A percentile compares a stretch with the other conserved stretches of the same genome.
Conservation (phyloP, 225 moss, liverwort and hornwort genomes). For the Sphagnum contortum region DNA sequence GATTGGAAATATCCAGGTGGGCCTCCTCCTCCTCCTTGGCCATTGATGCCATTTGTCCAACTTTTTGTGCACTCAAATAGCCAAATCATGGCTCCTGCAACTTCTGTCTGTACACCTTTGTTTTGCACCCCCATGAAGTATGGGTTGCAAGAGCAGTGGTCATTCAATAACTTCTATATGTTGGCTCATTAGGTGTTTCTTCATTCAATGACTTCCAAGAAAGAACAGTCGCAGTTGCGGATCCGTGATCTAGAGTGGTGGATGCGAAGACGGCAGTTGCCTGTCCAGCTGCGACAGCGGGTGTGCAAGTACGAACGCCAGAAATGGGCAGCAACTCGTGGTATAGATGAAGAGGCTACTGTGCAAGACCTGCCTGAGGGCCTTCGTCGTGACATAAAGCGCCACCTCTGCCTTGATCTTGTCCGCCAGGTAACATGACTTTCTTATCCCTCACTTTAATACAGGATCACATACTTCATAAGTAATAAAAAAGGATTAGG, state of each 20-base stretch:
- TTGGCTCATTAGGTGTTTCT: conserved; percentile 40
- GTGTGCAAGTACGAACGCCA: conserved; percentile 61
- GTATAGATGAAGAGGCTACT: conserved; percentile 56
- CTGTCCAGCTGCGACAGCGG: conserved; percentile 34
- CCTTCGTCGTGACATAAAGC: conserved; percentile 62
- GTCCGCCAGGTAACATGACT: conserved; percentile 32
- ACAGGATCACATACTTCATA: too few species aligned
- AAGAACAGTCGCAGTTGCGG: conserved; percentile 63
- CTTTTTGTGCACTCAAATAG: background rate
- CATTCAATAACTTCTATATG: too few species aligned
- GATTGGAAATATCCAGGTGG: conserved; percentile 70
- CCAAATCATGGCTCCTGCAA: background rate
- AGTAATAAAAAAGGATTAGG: too few species aligned
- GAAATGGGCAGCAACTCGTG: conserved; percentile 61
- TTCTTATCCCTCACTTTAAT: too few species aligned
- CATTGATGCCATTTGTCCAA: background rate
- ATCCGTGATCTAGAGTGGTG: conserved; percentile 75
- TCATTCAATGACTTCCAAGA: conserved; percentile 60
- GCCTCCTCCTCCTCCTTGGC: background rate
- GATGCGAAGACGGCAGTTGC: conserved; percentile 65
- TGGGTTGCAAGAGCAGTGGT: too few species aligned
- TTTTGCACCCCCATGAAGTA: too few species aligned
- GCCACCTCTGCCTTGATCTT: conserved; percentile 72
- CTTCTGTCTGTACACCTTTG: background rate
- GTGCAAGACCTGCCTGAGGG: conserved; percentile 60